Evolutionary conservation across 345 rosid species (phyloP).

Genomic region (Euphorbia pulcherrima): DNA sequence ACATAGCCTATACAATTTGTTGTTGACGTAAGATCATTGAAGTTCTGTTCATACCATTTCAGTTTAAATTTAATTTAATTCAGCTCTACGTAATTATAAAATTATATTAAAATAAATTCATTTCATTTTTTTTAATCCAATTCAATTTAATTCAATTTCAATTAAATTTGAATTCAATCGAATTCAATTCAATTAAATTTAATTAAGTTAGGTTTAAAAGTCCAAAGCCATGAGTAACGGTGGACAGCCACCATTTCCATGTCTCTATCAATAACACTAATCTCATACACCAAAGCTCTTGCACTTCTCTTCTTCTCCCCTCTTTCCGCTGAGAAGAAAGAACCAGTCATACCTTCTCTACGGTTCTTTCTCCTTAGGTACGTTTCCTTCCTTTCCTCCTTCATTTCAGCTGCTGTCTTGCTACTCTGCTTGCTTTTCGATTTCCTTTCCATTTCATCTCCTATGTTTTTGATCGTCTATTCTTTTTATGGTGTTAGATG

Average conservation of each 20-base stretch:
- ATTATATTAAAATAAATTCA: too few species aligned
- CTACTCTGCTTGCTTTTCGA: not conserved
- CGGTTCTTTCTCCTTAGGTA: slow-evolving; percentile 23
- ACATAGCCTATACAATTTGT: too few species aligned
- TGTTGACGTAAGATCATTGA: too few species aligned
- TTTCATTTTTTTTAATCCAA: too few species aligned
- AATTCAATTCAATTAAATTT: too few species aligned
- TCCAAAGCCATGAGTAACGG: too few species aligned
- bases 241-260: slow-evolving; percentile 5
- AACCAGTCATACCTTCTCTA: slow-evolving; percentile 3
- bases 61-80: too few species aligned
- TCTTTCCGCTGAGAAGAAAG: not conserved
- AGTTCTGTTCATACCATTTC: too few species aligned
- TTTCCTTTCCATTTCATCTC: not conserved
- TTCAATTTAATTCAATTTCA: too few species aligned
- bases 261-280: slow-evolving; percentile 12
- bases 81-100: too few species aligned
- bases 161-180: too few species aligned
- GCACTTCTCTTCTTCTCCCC: not conserved
- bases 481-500: not conserved
- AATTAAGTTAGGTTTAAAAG: too few species aligned
- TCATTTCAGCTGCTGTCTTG: not conserved
- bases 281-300: not conserved
- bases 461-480: not conserved
- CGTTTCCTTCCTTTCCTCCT: slow-evolving; percentile 4